Evolutionary conservation across 2,329 filamentous ascomycete genomes (phyloP), one percentile per base, ranked within the genome.

Genomic region (Akanthomyces uredinophilus): DNA sequence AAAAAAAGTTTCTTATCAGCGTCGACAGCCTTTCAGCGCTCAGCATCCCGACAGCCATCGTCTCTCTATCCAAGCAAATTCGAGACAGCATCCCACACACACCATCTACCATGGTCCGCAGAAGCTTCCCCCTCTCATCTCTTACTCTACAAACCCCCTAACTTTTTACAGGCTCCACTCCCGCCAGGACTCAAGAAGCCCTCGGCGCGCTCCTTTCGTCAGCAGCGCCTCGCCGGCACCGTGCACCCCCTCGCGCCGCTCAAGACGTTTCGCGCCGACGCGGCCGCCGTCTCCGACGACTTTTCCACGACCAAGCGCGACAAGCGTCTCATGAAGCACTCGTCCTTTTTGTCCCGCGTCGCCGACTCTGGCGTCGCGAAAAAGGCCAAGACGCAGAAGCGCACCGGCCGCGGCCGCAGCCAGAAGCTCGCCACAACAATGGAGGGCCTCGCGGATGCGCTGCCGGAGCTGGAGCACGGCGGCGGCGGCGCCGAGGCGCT

Each of bases 281-380:
- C 83, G 67, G 71, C 77, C 67, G 71, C 77, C 53, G 79, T 82
- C 16, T 74, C 79, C 51, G 82, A 86, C 71, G 65, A 73, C 64
- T 93, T 94, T 75, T 78, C 86, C 64, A 83, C 86, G 60, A 87
- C 83, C 65, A 98, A 97, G 76, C 87, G 85, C 71, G 91, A 96
- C 78, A 96, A 94, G 79, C 89, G 88, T 27, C 78, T 82, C 39
- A 91, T 96, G 69, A 93, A 92, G 72, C 91, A 91, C 79, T 89
- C 89, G 0, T 78, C 87, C 16, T 92, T 98, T 66, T 80, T 96
- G 32, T 88, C 86, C 22, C 89, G 87, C 65, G 89, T 96, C 69
- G 79, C 87, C 66, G 91, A 92, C 67, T 76, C 65, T 22, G 39
- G 22, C 27, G 18, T 51, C 57, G 16, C 22, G 22, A 55, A 55